Percentiles rank a stretch among this genome's conserved stretches.
Evolutionary conservation across 2,329 filamentous ascomycete genomes (phyloP).

Genomic region (Hymenoscyphus fraxineus): DNA sequence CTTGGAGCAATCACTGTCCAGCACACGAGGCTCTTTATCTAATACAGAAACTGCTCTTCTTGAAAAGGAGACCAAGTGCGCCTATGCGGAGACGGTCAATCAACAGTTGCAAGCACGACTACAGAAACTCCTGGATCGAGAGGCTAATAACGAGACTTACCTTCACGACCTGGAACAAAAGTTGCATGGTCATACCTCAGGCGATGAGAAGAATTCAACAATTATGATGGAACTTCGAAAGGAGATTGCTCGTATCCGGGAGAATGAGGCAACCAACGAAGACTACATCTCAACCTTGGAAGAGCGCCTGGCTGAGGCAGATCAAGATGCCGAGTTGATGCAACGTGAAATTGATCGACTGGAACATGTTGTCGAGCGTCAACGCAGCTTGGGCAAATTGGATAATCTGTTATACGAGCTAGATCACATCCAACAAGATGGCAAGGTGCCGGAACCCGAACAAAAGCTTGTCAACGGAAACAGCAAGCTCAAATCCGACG

Average conservation of each 20-base stretch:
- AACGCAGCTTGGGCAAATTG: conserved; percentile 89
- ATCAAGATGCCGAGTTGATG: conserved; percentile 95
- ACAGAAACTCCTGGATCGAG: conserved; percentile 90
- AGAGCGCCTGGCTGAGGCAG: conserved; percentile 89
- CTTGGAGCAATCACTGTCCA: conserved; percentile 86
- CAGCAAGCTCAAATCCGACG: conserved; percentile 44
- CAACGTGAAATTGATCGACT: conserved; percentile 91
- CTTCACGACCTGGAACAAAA: conserved; percentile 87
- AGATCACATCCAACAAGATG: conserved; percentile 68
- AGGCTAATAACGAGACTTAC: conserved; percentile 87
- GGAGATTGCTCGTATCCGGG: conserved; percentile 80
- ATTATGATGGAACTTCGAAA: conserved; percentile 86
- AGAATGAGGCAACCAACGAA: conserved; percentile 86
- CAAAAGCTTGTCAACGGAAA: conserved; percentile 37
- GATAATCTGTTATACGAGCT: conserved; percentile 90
- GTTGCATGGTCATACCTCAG: conserved; percentile 83
- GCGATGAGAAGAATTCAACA: conserved; percentile 86
- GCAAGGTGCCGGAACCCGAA: conserved; percentile 41
- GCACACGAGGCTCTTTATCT: conserved; percentile 77
- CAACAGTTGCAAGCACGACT: conserved; percentile 82
- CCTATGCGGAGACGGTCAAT: conserved; percentile 89
- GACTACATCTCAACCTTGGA: conserved; percentile 97
- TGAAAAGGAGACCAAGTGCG: conserved; percentile 90
- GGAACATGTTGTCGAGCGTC: conserved; percentile 91
- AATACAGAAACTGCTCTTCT: conserved; percentile 80